These are phyloP conservation scores for Rhamnella rubrinervis DNA, from an alignment of 331 rosid genomes.

Conservation along the genomic window DNA sequence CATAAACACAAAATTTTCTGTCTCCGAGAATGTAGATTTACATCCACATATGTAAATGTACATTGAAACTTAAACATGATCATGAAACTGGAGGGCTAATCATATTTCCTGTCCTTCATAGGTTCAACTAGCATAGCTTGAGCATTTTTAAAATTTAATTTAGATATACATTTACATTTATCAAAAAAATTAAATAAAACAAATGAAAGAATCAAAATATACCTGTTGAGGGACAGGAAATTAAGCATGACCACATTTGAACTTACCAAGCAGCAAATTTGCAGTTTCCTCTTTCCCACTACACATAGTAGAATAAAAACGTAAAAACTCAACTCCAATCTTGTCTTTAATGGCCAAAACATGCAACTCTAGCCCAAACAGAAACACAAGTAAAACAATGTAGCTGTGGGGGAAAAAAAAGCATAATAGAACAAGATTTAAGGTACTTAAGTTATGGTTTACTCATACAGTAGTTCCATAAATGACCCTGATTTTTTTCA, in stretches of 20 bases:
- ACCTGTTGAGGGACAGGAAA: conserved; percentile 86
- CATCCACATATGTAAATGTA: no score
- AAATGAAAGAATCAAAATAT: conserved; percentile 19
- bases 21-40: no score
- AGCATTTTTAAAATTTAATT: neutral
- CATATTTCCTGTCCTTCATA: neutral
- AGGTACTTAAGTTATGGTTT: no score
- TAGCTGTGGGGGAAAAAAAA: neutral
- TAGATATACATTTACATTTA: neutral
- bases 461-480: no score
- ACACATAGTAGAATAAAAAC: conserved; percentile 32
- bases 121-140: neutral
- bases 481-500: no score
- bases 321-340: neutral
- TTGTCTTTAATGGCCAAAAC: neutral
- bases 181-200: conserved; percentile 2
- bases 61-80: no score
- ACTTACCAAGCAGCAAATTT: conserved; percentile 77
- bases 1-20: no score
- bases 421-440: neutral
- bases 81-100: no score
- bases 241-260: conserved; percentile 99
- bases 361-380: conserved; percentile 2
- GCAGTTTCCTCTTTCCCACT: conserved; percentile 96
- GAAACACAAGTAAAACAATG: neutral